These are phyloP conservation scores for Ophiostoma tasmaniense DNA, from an alignment of 2,329 filamentous ascomycete species.

Conservation along the genomic window DNA sequence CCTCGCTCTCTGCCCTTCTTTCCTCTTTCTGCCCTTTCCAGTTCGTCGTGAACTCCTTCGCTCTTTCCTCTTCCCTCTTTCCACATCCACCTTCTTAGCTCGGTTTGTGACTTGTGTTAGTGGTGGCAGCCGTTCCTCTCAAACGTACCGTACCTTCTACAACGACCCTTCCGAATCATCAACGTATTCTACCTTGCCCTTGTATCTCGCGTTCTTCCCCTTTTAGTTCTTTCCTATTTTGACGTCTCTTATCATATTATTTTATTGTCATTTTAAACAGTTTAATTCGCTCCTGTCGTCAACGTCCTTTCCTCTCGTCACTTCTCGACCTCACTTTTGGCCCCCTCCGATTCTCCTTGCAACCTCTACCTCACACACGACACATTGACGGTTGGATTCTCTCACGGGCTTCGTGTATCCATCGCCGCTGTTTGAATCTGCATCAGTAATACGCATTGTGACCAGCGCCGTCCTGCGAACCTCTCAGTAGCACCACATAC, in stretches of 20 bases:
- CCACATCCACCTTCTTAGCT: neutral
- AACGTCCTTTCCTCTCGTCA: neutral
- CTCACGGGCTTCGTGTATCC: conserved; percentile 15
- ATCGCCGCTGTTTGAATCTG: conserved; percentile 10
- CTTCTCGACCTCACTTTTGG: neutral
- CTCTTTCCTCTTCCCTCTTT: neutral
- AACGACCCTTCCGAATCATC: neutral
- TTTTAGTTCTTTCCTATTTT: neutral
- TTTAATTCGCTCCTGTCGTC: neutral
- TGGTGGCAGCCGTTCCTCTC: neutral
- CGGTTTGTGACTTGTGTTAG: no score
- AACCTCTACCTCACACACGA: neutral
- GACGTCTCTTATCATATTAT: neutral
- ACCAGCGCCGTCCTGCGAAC: neutral
- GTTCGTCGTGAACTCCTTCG: neutral
- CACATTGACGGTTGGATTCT: conserved; percentile 13
- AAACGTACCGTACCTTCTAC: neutral
- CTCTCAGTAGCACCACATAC: conserved; percentile 5
- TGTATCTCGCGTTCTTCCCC: neutral
- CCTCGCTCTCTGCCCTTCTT: neutral
- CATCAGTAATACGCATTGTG: neutral
- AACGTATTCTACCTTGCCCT: neutral
- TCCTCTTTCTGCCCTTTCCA: neutral
- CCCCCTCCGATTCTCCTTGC: neutral
- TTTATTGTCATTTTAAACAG: neutral